Percentiles rank a stretch among this genome's conserved stretches.
Conservation (phyloP, 805 yeast genomes). For the Kluyveromyces wickerhamii region DNA sequence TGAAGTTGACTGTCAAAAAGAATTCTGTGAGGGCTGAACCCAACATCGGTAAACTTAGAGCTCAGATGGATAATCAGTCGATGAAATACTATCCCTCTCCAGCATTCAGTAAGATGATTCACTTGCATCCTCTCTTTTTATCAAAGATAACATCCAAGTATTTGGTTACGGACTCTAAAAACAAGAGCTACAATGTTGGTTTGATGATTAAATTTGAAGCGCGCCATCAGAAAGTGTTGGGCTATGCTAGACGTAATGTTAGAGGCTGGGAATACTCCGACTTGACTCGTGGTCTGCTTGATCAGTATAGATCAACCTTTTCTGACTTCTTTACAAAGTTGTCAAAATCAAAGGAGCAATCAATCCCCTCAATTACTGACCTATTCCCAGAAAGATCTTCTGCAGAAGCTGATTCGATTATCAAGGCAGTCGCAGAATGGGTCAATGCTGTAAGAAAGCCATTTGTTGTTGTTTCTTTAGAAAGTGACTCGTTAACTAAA, state of each 20-base stretch:
- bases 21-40: constrained; percentile 48
- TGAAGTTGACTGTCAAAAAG: constrained; percentile 48
- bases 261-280: constrained; percentile 80
- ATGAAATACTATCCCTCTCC: constrained; percentile 57
- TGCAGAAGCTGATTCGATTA: constrained; percentile 21
- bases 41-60: constrained; percentile 52
- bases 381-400: constrained; percentile 31
- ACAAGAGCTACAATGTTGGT: constrained; percentile 61
- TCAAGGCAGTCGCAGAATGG: constrained; percentile 32
- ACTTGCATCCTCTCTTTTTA: constrained; percentile 55
- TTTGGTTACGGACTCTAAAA: constrained; percentile 47
- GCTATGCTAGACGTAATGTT: constrained; percentile 62
- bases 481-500: constrained; percentile 68
- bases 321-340: constrained; percentile 48
- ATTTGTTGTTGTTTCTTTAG: constrained; percentile 60
- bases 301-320: constrained; percentile 53
- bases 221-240: constrained; percentile 74
- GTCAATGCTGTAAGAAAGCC: constrained; percentile 44
- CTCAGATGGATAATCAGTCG: constrained; percentile 45
- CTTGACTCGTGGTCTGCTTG: constrained; percentile 58
- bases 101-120: constrained; percentile 52
- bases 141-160: constrained; percentile 72
- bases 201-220: constrained; percentile 77
- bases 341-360: constrained; percentile 20
- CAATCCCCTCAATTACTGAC: constrained; percentile 26